Evolutionary conservation across 208 protist species (phyloP), one percentile per base, ranked within the genome.

Genomic region (Angomonas ambiguus): DNA sequence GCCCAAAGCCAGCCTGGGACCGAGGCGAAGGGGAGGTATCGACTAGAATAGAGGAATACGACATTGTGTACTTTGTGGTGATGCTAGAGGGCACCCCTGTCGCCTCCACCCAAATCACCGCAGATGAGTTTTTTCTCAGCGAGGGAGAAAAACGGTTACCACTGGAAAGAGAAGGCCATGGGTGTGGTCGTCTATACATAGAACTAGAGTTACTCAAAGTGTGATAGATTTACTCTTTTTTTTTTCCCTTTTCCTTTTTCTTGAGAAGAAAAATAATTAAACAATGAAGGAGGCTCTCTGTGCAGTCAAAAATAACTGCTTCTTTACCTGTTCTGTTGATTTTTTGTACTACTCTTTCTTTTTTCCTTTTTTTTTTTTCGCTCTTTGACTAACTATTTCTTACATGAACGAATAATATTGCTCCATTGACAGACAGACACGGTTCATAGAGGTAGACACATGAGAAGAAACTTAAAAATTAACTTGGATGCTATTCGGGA

Each of bases 401-500:
- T 71, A 31, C 65, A 28, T 56, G 45, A 13, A 5, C 10, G 22
- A 20, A n/a, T 22, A 1, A 69, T 79, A 53, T 67, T 70, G 0
- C 30, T 63, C n/a, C 59, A 18, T 33, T 32, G 48, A 4, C 13
- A 24, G 4, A 16, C 24, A 41, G 35, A 41, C 35, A 13, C 13
- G 13, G 35, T 41, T 41, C 35, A 41, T 41, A 41, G 5, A 41
- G 35, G 35, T 27, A 13, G 32, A 61, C 24, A 55, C n/a, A 61
- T 68, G 49, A 62, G 49, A 38, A 22, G 20, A 16, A 64, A 71
- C 0, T 74, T 96, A 4, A 92, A 89, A 66, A 90, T 96, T 28
- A 89, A 93, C 64, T 53, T 96, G 30, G 85, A 92, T 2, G 85
- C 72, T 18, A 75, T 93, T 20, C 72, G 77, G 35, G 80, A 61